Evolutionary conservation across 148 eudicot species (phyloP).

Genomic region (Nepenthes mirabilis): DNA sequence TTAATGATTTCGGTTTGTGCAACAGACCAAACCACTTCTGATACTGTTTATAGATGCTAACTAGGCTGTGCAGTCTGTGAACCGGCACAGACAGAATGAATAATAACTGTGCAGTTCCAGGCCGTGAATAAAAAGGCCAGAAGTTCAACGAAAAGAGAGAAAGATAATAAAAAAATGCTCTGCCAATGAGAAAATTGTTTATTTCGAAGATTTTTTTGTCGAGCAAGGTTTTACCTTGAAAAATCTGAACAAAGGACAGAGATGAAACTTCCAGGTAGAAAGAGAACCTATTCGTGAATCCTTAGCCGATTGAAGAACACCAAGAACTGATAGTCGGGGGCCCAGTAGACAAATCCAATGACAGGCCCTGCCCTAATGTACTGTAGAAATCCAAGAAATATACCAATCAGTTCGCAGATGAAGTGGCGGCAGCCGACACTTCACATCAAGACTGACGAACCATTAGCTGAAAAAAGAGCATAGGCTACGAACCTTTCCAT

Average conservation of each 20-base stretch:
- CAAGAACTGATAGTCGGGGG: conserved; percentile 73
- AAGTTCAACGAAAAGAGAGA: too few relatives aligned
- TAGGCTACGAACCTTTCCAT: conserved; percentile 63
- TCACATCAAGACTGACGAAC: neutral
- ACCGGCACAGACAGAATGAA: too few relatives aligned
- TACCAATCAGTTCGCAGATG: neutral
- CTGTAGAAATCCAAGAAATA: conserved; percentile 32
- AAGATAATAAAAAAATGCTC: too few relatives aligned
- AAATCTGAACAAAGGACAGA: neutral
- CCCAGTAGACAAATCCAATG: conserved; percentile 93
- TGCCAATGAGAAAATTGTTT: too few relatives aligned
- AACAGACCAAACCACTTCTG: too few relatives aligned
- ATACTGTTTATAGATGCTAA: too few relatives aligned
- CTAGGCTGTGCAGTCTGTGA: too few relatives aligned
- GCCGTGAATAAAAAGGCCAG: too few relatives aligned
- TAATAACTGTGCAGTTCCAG: too few relatives aligned
- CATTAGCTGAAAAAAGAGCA: neutral
- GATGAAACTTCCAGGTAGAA: neutral
- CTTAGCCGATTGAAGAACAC: conserved; percentile 84
- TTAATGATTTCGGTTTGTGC: too few relatives aligned
- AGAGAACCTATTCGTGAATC: conserved; percentile 35
- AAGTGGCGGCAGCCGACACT: neutral
- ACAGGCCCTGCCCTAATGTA: conserved; percentile 80
- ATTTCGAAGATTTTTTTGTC: too few relatives aligned
- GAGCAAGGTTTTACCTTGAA: neutral